Base-by-base conservation (phyloP, 306 rosid genomes). In the Ochetophila trinervis region DNA sequence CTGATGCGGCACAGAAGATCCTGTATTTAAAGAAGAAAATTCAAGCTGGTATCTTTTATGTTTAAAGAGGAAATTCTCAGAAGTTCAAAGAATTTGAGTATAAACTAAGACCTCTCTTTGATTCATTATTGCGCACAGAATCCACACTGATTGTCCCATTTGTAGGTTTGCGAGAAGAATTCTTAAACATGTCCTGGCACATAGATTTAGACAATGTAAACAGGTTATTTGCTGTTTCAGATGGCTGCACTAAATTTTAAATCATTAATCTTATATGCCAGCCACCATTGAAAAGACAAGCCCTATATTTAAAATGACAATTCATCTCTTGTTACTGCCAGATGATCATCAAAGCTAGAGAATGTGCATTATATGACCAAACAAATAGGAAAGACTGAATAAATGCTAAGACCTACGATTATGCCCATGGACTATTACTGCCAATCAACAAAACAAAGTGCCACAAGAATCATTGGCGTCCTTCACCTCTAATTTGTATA, bases 141-240 rank as follows among this genome's bases (percentile, higher is more conserved):
- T 40, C 71, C 16, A 8, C 14, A 57, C 44, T 60, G 57, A 57
- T 53, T 49, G 79, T 76, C 66, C 75, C 78, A 78, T 81, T 79
- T 75, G 76, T 71, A 57, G 79, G 75, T 70, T 62, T 76, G 60
- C 7, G 74, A 74, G 78, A 40, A 75, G 80, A 53, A 55, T 69
- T 80, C 67, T 76, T 68, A 71, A 84, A 70, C 53, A 80, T 77
- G 77, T 87, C 91, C 98, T 89, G 85, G 54, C 67, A 80, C 27
- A 66, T 69, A 74, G 62, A 78, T 77, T 55, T 44, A 74, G 71
- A 62, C 60, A 52, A 70, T 63, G 37, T 79, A 47, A 74, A 36
- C 60, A 51, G 54, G 49, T 74, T 62, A 68, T 23, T 8, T 30
- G 37, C 53, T 37, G 70, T 57, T 72, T 34, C 34, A 53, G 63